Conservation (phyloP, 1,284 basidiomycete species). For the Sutorius eximius region DNA sequence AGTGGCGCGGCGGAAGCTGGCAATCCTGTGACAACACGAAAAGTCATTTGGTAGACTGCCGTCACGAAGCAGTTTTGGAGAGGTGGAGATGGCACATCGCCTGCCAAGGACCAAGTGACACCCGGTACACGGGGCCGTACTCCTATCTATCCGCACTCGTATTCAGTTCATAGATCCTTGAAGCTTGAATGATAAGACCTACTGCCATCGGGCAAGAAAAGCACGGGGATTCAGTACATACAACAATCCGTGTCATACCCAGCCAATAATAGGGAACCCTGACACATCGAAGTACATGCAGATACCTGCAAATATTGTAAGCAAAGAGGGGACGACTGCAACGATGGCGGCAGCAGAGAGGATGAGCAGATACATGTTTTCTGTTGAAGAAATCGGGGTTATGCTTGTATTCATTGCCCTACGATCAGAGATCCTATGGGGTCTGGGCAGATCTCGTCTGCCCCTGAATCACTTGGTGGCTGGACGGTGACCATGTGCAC, state of each 20-base stretch:
- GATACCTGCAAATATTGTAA: not conserved
- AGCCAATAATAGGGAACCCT: conserved; percentile 5
- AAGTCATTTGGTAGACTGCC: conserved; percentile 10
- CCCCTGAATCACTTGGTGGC: too few relatives aligned
- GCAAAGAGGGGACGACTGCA: not conserved
- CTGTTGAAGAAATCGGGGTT: not conserved
- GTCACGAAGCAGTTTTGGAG: conserved; percentile 12
- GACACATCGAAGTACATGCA: not conserved
- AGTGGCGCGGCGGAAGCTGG: not conserved
- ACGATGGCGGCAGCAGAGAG: not conserved
- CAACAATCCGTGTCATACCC: conserved; percentile 19
- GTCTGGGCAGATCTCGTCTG: too few relatives aligned
- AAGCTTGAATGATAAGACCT: conserved; percentile 8
- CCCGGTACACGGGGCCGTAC: conserved; percentile 17
- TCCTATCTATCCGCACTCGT: conserved; percentile 4
- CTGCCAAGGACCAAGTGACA: conserved; percentile 20
- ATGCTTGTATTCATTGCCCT: conserved; percentile 15
- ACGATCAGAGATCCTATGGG: too few relatives aligned
- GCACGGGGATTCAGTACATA: conserved; percentile 17
- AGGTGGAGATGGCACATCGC: conserved; percentile 7
- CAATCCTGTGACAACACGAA: too few relatives aligned
- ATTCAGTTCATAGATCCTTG: too few relatives aligned
- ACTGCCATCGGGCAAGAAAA: conserved; percentile 27
- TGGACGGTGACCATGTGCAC: too few relatives aligned
- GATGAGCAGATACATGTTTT: conserved; percentile 7